Base-by-base conservation (phyloP, 257 asterid species). In the Osmanthus fragrans region DNA sequence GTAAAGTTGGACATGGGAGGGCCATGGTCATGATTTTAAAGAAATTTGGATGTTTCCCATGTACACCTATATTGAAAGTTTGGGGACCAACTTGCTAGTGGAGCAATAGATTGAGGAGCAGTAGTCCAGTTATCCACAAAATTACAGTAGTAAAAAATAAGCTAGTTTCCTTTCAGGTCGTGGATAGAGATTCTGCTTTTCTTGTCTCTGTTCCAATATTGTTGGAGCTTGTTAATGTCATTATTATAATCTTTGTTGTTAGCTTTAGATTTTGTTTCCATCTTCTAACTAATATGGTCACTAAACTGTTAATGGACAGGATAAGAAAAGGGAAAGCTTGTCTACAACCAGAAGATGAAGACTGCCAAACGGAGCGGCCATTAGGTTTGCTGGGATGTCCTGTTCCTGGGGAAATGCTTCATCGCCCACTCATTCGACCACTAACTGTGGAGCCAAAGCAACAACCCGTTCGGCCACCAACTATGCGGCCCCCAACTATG, bases 241-340 rank as follows among this genome's bases (percentile, higher is more conserved):
- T 58, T 23, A 58, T 58, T n/a, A 58, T 23, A 3, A 6, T 23
- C 32, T 21, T 9, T 60, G 7, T 51, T 7, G 5, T 23, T 7
- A 58, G 30, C 32, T 60, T 9, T 23, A 60, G 18, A 60, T 60
- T 58, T 60, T 32, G 15, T 60, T 60, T 54, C 27, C 64, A 23
- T 23, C 67, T 23, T 60, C 67, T 23, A 54, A 16, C 25, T 54
- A 51, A 18, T 4, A 51, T 5, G 63, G 25, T 51, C 63, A 58
- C 29, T 23, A 7, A 9, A 58, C 30, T 15, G 8, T 51, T 60
- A 45, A 63, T 69, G 76, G 54, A 71, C 92, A 95, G 99, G 89
- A 88, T 93, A 63, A 88, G 91, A 64, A 95, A 95, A 85, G 99
- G 99, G 81, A 95, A 95, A 85, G 99, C 99, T 70, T 89, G 94